These are phyloP conservation scores for Pyrenophora teres DNA, from an alignment of 2,329 filamentous ascomycete species.

Conservation along the genomic window DNA sequence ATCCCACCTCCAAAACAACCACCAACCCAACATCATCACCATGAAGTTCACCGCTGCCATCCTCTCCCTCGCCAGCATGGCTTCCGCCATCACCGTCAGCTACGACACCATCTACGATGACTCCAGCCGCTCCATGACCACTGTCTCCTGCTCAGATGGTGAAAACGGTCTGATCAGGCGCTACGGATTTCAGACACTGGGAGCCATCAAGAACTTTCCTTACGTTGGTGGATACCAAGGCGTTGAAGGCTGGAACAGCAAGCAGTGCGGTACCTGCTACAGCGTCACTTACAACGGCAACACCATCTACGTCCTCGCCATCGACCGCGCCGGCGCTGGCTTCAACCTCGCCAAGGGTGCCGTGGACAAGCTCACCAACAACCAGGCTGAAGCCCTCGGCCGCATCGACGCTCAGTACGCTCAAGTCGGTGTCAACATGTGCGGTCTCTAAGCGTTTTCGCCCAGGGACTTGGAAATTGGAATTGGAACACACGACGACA, in stretches of 20 bases:
- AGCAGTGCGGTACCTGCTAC: constrained; percentile 60
- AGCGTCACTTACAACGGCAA: constrained; percentile 54
- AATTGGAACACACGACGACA: not conserved
- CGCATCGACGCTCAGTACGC: constrained; percentile 50
- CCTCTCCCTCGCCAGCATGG: constrained; percentile 36
- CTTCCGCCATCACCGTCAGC: constrained; percentile 59
- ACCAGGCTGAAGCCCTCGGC: constrained; percentile 51
- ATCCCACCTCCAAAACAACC: not conserved
- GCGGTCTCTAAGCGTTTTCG: constrained; percentile 29
- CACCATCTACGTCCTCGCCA: constrained; percentile 55
- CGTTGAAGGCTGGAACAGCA: constrained; percentile 53
- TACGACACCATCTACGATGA: constrained; percentile 76
- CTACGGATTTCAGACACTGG: constrained; percentile 61
- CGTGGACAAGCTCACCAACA: constrained; percentile 56
- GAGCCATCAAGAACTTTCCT: constrained; percentile 53
- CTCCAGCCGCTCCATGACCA: constrained; percentile 57
- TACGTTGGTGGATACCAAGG: constrained; percentile 57
- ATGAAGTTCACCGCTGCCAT: constrained; percentile 42
- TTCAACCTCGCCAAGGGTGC: constrained; percentile 57
- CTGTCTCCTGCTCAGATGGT: constrained; percentile 70
- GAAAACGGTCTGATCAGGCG: constrained; percentile 67
- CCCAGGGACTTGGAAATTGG: too few relatives aligned
- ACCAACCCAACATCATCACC: constrained; percentile 17
- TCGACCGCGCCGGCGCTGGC: constrained; percentile 54
- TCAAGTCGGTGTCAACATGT: constrained; percentile 46